A percentile compares a stretch with the other conserved stretches of the same genome.
Conservation (phyloP, 805 yeast species). For the Yarrowia bubula region DNA sequence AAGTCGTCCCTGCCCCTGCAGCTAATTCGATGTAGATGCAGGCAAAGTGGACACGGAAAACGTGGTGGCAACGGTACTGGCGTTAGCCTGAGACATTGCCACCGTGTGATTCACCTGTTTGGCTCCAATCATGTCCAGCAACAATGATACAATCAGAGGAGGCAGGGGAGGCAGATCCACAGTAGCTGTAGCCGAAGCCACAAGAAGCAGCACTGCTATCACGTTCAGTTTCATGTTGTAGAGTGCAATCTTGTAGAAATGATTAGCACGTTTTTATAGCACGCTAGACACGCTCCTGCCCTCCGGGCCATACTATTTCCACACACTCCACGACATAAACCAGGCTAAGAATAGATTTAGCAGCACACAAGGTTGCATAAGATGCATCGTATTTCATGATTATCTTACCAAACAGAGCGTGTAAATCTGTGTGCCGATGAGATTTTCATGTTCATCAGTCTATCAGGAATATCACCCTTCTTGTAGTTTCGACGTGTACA, state of each 20-base stretch:
- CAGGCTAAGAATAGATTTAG: background rate
- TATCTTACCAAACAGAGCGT: background rate
- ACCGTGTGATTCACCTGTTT: background rate
- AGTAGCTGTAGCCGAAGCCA: background rate
- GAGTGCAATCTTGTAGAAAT: background rate
- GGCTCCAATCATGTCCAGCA: slow-evolving; percentile 14
- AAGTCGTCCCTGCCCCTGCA: background rate
- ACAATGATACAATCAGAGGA: background rate
- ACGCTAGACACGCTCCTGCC: no score
- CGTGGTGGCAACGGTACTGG: background rate
- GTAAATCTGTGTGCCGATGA: background rate
- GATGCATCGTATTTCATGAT: background rate
- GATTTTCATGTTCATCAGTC: background rate
- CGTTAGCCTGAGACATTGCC: background rate
- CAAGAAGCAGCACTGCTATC: background rate
- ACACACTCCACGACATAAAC: background rate
- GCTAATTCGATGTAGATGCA: background rate
- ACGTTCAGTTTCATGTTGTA: background rate
- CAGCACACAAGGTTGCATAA: background rate
- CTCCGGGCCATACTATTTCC: no score
- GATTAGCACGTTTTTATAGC: no score
- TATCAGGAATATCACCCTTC: background rate
- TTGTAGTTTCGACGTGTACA: background rate
- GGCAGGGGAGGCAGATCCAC: slow-evolving; percentile 6
- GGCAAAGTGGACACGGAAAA: background rate